phyloP scores from a whole-genome alignment of 192 early-diverging fungal species.

The Podila epicladia region DNA sequence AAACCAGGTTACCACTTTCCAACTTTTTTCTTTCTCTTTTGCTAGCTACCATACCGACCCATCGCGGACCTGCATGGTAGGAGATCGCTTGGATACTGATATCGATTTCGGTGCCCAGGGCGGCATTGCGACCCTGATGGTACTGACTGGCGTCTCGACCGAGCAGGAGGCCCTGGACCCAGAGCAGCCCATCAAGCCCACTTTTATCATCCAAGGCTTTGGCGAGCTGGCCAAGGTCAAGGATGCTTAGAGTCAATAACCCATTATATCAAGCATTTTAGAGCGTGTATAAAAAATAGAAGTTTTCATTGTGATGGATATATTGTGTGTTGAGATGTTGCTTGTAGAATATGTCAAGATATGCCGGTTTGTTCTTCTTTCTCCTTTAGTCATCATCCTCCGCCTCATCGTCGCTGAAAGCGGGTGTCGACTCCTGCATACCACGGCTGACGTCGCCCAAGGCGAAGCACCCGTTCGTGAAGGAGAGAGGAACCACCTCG shows the following conservation, averaged over 20 bases:
- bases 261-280: no score
- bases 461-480: conserved; percentile 70
- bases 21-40: conserved; percentile 4
- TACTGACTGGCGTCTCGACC: conserved; percentile 81
- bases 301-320: no score
- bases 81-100: conserved; percentile 96
- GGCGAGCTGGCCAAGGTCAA: conserved; percentile 52
- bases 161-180: conserved; percentile 50
- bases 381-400: conserved; percentile 16
- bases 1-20: background rate
- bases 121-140: conserved; percentile 87
- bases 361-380: background rate
- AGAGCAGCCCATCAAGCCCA: conserved; percentile 53
- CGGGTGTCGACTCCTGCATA: conserved; percentile 16
- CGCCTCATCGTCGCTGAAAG: conserved; percentile 11
- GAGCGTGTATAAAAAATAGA: no score
- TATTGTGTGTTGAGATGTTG: background rate
- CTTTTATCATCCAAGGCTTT: conserved; percentile 57
- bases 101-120: conserved; percentile 92
- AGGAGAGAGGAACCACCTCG: conserved; percentile 73
- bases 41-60: conserved; percentile 76
- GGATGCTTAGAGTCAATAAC: conserved; percentile 12
- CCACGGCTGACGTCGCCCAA: conserved; percentile 41
- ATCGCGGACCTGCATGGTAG: conserved; percentile 92
- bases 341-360: background rate